phyloP scores from a whole-genome alignment of 2,329 filamentous ascomycete species.

The Trichoderma citrinoviride region DNA sequence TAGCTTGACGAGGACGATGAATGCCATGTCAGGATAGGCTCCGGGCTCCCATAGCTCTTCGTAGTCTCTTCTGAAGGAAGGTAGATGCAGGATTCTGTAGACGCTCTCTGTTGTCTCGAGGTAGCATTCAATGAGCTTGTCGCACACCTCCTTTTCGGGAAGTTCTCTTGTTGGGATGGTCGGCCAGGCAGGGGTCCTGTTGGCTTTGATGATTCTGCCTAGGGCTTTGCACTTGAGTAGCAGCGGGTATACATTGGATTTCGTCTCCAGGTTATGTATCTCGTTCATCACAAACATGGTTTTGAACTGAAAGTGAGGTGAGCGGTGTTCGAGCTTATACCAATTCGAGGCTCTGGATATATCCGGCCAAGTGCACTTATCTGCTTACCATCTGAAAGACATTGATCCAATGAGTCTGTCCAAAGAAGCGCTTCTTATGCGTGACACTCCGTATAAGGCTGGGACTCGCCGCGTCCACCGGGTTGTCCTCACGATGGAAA shows the following conservation, averaged over 20 bases:
- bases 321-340: neutral
- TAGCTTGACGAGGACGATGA: slow-evolving; percentile 57
- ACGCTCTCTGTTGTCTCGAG: slow-evolving; percentile 47
- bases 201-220: slow-evolving; percentile 50
- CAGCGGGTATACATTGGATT: slow-evolving; percentile 34
- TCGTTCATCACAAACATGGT: slow-evolving; percentile 47
- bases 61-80: slow-evolving; percentile 48
- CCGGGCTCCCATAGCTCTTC: slow-evolving; percentile 47
- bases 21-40: slow-evolving; percentile 37
- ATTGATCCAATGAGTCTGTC: slow-evolving; percentile 58
- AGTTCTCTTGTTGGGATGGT: slow-evolving; percentile 41
- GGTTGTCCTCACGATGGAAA: slow-evolving; percentile 38
- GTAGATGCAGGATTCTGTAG: slow-evolving; percentile 52
- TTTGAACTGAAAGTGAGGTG: slow-evolving; percentile 35
- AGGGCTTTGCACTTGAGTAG: slow-evolving; percentile 54
- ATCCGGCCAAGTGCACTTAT: too few species aligned
- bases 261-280: slow-evolving; percentile 38
- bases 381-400: slow-evolving; percentile 43
- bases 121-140: slow-evolving; percentile 50
- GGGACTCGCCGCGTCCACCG: slow-evolving; percentile 31
- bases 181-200: slow-evolving; percentile 49
- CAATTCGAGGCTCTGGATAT: too few species aligned
- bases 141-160: slow-evolving; percentile 45
- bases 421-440: slow-evolving; percentile 57
- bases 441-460: slow-evolving; percentile 43